Evolutionary conservation across 1,139 yeast species (phyloP).

Genomic region (Magnusiomyces paraingens): DNA sequence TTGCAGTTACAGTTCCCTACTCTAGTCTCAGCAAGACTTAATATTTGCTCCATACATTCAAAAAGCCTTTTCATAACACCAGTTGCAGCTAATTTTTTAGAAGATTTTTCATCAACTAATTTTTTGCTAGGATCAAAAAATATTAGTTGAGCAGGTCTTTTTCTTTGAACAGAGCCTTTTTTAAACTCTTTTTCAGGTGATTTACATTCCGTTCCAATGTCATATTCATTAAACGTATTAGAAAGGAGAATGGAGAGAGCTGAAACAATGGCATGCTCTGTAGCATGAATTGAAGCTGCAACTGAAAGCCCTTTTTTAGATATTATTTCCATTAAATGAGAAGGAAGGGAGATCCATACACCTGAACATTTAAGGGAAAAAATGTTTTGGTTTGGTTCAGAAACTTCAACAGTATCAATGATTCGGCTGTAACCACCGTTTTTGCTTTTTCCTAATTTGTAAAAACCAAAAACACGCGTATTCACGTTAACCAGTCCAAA

Average conservation of each 20-base stretch:
- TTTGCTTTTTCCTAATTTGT: constrained; percentile 61
- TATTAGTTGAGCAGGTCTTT: constrained; percentile 78
- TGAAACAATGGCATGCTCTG: constrained; percentile 79
- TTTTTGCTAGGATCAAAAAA: constrained; percentile 55
- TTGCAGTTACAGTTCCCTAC: constrained; percentile 62
- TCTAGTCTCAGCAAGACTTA: constrained; percentile 52
- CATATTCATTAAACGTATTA: constrained; percentile 59
- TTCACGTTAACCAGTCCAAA: constrained; percentile 70
- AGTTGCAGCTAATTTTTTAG: background rate
- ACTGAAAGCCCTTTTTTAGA: constrained; percentile 49
- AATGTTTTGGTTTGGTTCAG: constrained; percentile 59
- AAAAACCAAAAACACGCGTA: constrained; percentile 82
- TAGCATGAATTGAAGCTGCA: constrained; percentile 96
- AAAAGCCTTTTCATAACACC: constrained; percentile 70
- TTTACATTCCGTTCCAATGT: constrained; percentile 85
- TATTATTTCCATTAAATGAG: constrained; percentile 51
- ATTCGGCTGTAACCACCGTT: constrained; percentile 40
- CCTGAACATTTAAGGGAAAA: constrained; percentile 65
- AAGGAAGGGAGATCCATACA: constrained; percentile 84
- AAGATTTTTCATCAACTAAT: constrained; percentile 40
- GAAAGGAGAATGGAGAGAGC: constrained; percentile 3
- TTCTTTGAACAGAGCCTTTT: constrained; percentile 55
- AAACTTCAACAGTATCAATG: constrained; percentile 86
- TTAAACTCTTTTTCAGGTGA: constrained; percentile 96
- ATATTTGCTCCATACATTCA: constrained; percentile 61